A percentile compares a stretch with the other conserved stretches of the same genome.
phyloP scores from a whole-genome alignment of 2,329 filamentous ascomycete genomes.

The Thyridium curvatum region DNA sequence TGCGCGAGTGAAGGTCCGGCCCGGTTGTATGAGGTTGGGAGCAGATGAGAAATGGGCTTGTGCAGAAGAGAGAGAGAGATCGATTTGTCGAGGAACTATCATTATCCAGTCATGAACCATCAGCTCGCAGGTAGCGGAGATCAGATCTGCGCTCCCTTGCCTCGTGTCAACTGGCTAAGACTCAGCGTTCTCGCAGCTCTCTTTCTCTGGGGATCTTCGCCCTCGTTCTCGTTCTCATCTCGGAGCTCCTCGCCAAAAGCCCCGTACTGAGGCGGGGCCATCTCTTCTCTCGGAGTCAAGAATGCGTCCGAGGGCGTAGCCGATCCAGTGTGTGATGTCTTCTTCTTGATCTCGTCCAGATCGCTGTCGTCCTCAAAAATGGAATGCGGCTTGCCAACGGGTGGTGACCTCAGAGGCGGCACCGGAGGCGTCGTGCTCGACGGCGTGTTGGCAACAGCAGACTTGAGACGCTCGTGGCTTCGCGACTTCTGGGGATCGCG shows the following conservation, averaged over 20 bases:
- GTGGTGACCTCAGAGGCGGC: slow-evolving; percentile 6
- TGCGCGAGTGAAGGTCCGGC: no score
- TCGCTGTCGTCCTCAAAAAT: slow-evolving; percentile 27
- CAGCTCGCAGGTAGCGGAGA: not conserved
- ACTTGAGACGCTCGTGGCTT: slow-evolving; percentile 17
- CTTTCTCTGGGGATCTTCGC: slow-evolving; percentile 26
- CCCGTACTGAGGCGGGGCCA: slow-evolving; percentile 24
- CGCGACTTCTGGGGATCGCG: slow-evolving; percentile 25
- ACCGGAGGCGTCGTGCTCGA: slow-evolving; percentile 10
- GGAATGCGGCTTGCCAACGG: slow-evolving; percentile 12
- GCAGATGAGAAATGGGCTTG: no score
- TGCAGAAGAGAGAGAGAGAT: no score
- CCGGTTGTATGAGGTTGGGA: no score
- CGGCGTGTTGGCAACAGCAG: slow-evolving; percentile 2
- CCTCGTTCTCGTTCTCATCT: slow-evolving; percentile 25
- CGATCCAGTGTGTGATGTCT: slow-evolving; percentile 5
- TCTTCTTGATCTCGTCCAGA: slow-evolving; percentile 27
- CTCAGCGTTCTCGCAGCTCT: slow-evolving; percentile 59
- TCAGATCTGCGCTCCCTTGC: slow-evolving; percentile 22
- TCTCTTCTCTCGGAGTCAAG: slow-evolving; percentile 45
- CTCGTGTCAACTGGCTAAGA: slow-evolving; percentile 52
- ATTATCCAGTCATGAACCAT: no score
- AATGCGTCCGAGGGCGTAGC: slow-evolving; percentile 37
- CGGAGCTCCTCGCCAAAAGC: slow-evolving; percentile 36
- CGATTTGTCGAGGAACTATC: no score